Base-by-base conservation (phyloP, 352 stramenopile genomes). In the Pythium periplocum region DNA sequence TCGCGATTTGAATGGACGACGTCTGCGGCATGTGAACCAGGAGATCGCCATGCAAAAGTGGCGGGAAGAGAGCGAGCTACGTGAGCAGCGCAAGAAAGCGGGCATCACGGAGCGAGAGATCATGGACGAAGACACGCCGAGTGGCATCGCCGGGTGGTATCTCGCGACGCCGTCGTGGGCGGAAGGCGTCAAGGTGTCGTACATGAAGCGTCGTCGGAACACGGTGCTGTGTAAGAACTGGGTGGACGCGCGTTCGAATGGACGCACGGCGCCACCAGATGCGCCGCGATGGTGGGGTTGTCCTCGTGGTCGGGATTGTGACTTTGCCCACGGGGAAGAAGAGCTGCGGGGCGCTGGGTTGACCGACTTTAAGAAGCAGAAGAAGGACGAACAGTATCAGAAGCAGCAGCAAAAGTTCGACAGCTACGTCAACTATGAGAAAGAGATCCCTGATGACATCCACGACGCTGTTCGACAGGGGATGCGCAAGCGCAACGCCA, bases 1-100 rank as follows among this genome's bases (percentile, higher is more conserved):
- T 49, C 78, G 83, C 52, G 83, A 93, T 35, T 64, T 93, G 36
- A 78, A 90, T 50, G 84, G 84, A 26, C 78, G 84, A 11, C 77
- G 84, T 0, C 64, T 93, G 51, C 82, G 84, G 6, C 84, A 95
- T 47, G 84, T 95, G 61, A 95, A 93, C 62, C 83, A 95, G 49
- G 83, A 95, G 61, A 80, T 95, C 55, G 78, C 78, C 1, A 81
- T 93, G 68, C 65, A 77, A 45, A 93, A 95, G 65, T 95, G 82
- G 84, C 68, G 59, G 11, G 64, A 90, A 43, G 78, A 90, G 26
- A 57, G 59, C 40, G 75, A 78, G 37, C 49, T 59, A 10, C 79
- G 83, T 31, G 68, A 72, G 40, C 59, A 74, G 38, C 66, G 66
- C 36, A 69, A 77, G 42, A 75, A 78, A 35, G 55, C 76, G 6